Percentiles rank a stretch among this genome's conserved stretches.
Conservation (phyloP, 2,329 filamentous ascomycete species). For the Cladophialophora psammophila region DNA sequence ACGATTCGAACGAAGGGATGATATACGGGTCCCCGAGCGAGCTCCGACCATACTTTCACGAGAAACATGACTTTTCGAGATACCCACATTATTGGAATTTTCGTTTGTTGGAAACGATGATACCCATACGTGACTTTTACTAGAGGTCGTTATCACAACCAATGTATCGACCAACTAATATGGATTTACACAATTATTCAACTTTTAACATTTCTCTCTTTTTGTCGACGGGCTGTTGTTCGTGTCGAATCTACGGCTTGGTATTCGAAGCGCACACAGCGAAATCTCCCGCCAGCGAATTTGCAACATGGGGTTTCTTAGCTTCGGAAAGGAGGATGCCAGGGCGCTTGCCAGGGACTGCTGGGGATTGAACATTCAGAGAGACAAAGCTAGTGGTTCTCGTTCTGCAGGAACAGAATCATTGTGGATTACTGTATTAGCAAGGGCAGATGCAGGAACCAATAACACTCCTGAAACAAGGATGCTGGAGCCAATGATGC, state of each 20-base stretch:
- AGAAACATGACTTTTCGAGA: conserved; percentile 40
- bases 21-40: conserved; percentile 34
- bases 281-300: background rate
- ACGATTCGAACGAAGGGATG: conserved; percentile 36
- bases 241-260: background rate
- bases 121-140: conserved; percentile 18
- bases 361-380: background rate
- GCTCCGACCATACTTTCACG: conserved; percentile 32
- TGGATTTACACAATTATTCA: conserved; percentile 21
- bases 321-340: conserved; percentile 8
- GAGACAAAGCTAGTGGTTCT: conserved; percentile 19
- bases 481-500: conserved; percentile 1
- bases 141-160: conserved; percentile 22
- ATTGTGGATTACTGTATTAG: conserved; percentile 12
- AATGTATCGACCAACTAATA: conserved; percentile 33
- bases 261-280: background rate
- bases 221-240: background rate
- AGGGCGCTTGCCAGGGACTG: conserved; percentile 9
- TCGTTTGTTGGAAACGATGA: conserved; percentile 25
- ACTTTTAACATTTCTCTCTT: conserved; percentile 12
- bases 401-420: conserved; percentile 25
- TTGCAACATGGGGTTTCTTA: conserved; percentile 8
- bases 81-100: conserved; percentile 35
- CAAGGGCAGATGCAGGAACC: conserved; percentile 12
- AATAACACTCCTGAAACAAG: conserved; percentile 9